These are phyloP conservation scores for Lachnellula cervina DNA, from an alignment of 2,329 filamentous ascomycete genomes.

Conservation along the genomic window DNA sequence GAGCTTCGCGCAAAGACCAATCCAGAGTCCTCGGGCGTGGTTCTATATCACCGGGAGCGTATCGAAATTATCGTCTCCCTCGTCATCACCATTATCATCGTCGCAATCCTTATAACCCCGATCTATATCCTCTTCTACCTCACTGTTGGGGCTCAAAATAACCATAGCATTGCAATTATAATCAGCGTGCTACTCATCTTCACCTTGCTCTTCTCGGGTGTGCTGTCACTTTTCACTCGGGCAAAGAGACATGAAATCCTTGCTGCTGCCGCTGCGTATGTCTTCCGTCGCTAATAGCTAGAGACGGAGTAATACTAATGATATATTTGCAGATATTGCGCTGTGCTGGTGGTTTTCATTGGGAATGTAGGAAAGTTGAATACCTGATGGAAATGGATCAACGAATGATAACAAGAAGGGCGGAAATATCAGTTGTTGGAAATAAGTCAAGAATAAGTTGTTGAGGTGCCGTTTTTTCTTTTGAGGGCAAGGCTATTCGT, in stretches of 20 bases:
- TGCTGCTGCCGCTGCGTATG: slow-evolving; percentile 26
- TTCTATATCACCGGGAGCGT: too few relatives aligned
- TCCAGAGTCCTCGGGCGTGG: too few relatives aligned
- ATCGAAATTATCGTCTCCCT: slow-evolving; percentile 3
- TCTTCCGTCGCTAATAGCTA: not conserved
- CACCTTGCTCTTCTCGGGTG: slow-evolving; percentile 20
- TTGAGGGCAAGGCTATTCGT: too few relatives aligned
- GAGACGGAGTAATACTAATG: not conserved
- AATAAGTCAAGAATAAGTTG: too few relatives aligned
- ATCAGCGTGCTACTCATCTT: slow-evolving; percentile 20
- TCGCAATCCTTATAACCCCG: slow-evolving; percentile 14
- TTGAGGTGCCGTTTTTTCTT: too few relatives aligned
- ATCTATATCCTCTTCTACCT: slow-evolving; percentile 17
- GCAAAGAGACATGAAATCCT: slow-evolving; percentile 26
- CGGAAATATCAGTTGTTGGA: too few relatives aligned
- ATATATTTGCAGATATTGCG: slow-evolving; percentile 14
- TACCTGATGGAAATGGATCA: not conserved
- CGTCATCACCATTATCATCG: slow-evolving; percentile 11
- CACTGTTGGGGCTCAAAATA: not conserved
- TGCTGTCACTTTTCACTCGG: slow-evolving; percentile 19
- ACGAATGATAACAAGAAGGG: too few relatives aligned
- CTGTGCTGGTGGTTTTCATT: slow-evolving; percentile 22
- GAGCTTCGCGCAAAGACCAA: too few relatives aligned
- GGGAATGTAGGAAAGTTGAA: not conserved
- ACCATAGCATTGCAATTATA: slow-evolving; percentile 7